A percentile compares a stretch with the other conserved stretches of the same genome.
These are phyloP conservation scores for Ophiostoma triangulosporum DNA, from an alignment of 2,329 filamentous ascomycete genomes.

Conservation along the genomic window DNA sequence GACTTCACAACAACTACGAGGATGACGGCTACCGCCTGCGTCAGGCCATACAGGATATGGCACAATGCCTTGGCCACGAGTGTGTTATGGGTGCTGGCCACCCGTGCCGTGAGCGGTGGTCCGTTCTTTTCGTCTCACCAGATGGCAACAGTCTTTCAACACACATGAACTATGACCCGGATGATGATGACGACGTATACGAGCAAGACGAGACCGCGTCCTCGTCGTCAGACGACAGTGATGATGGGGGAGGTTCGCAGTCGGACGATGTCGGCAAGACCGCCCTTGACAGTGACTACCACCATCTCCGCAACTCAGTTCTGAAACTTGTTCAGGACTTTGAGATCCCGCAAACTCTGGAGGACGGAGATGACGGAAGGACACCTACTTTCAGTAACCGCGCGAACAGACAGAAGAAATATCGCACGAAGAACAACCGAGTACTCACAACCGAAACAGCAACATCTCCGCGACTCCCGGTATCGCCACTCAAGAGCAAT, in stretches of 20 bases:
- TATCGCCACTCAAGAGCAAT: slow-evolving; percentile 29
- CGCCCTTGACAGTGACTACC: slow-evolving; percentile 66
- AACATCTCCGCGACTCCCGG: not conserved
- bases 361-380: slow-evolving; percentile 41
- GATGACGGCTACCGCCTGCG: slow-evolving; percentile 54
- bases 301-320: slow-evolving; percentile 68
- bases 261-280: slow-evolving; percentile 45
- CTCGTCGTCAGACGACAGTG: slow-evolving; percentile 46
- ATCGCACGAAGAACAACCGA: slow-evolving; percentile 45
- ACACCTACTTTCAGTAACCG: slow-evolving; percentile 54
- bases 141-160: slow-evolving; percentile 58
- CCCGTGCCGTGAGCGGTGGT: slow-evolving; percentile 72
- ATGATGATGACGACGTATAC: slow-evolving; percentile 42
- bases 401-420: slow-evolving; percentile 46
- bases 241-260: slow-evolving; percentile 42
- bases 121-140: slow-evolving; percentile 63
- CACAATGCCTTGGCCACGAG: slow-evolving; percentile 49
- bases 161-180: slow-evolving; percentile 58
- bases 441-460: slow-evolving; percentile 32
- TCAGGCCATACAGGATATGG: slow-evolving; percentile 58
- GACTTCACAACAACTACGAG: slow-evolving; percentile 36
- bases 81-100: slow-evolving; percentile 55
- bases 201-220: slow-evolving; percentile 43
- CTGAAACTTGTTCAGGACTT: slow-evolving; percentile 71
- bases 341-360: slow-evolving; percentile 57